Evolutionary conservation across 139 green algal species (phyloP), one percentile per base, ranked within the genome.

Genomic region (Asterochloris erici): DNA sequence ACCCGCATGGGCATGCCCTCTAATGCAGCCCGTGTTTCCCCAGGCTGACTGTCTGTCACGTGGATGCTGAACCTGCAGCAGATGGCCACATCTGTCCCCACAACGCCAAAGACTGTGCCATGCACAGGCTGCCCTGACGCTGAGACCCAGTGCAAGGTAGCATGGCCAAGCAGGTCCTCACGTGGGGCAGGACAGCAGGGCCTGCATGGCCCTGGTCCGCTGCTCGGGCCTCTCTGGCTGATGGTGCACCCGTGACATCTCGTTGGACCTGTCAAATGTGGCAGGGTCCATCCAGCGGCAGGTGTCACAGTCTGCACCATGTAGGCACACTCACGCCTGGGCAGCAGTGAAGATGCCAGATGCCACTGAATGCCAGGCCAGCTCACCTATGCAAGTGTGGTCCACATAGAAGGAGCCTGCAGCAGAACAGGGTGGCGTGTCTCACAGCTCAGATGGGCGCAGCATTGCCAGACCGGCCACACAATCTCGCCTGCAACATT

Each of bases 211-310:
- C 12, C 62, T 24, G n/a, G 89, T 68, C 0, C 91, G 88, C 27
- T 86, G 84, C 54, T 83, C 68, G 0, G 64, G 21, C 2, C 29
- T 87, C 11, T 77, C 28, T 10, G 94, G 94, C 87, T 97, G 94
- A 0, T 24, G 12, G 10, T 78, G 78, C 27, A 96, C 92, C 0
- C 90, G 92, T 10, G 85, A 90, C 77, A 88, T 84, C 11, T 69
- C 61, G 10, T 84, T 85, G 26, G 85, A 85, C 9, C 88, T 81
- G 1, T 19, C 64, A 68, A 92, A 96, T 0, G 85, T 87, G 17
- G 81, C 79, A 10, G 93, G 93, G 1, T 87, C 88, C 90, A 97
- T 95, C 93, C 91, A 96, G 26, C 94, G 88, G 84, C 94, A 97
- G 0, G 90, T 95, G 76, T 95, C 92, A 83, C 92, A 95, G 81